These are phyloP conservation scores for Litsea cubeba DNA, from an alignment of 164 flowering plant species.

Conservation along the genomic window DNA sequence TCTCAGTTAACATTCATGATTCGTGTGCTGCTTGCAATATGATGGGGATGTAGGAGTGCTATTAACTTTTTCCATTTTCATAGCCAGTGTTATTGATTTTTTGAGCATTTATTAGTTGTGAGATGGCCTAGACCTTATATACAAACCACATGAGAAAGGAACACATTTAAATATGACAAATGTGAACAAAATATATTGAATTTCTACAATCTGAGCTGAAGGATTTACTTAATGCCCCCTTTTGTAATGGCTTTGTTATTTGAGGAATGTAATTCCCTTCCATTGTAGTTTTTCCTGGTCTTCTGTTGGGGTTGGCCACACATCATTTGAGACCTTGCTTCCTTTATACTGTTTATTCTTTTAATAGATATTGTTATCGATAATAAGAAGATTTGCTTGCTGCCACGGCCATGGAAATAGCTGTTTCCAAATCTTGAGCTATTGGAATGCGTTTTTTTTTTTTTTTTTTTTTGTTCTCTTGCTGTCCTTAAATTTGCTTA, in stretches of 20 bases:
- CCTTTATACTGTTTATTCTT: no score
- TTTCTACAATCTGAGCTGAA: background rate
- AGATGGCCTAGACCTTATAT: background rate
- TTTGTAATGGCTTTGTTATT: no score
- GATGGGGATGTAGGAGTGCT: background rate
- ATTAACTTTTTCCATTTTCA: background rate
- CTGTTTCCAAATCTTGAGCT: background rate
- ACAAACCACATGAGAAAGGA: background rate
- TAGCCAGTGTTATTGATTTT: background rate
- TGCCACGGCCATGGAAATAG: background rate
- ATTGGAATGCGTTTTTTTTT: background rate
- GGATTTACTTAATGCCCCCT: no score
- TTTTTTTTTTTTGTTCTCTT: no score
- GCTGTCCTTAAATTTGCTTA: background rate
- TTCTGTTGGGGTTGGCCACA: no score
- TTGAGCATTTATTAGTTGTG: background rate
- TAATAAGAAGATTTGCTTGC: no score
- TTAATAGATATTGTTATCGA: no score
- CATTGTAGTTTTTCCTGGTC: no score
- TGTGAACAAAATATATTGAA: background rate
- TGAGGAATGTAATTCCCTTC: no score
- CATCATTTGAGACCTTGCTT: no score
- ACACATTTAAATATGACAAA: background rate
- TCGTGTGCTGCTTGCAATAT: background rate
- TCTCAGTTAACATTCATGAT: background rate